Base-by-base conservation (phyloP, 306 rosid genomes). In the Sphenostylis stenocarpa region DNA sequence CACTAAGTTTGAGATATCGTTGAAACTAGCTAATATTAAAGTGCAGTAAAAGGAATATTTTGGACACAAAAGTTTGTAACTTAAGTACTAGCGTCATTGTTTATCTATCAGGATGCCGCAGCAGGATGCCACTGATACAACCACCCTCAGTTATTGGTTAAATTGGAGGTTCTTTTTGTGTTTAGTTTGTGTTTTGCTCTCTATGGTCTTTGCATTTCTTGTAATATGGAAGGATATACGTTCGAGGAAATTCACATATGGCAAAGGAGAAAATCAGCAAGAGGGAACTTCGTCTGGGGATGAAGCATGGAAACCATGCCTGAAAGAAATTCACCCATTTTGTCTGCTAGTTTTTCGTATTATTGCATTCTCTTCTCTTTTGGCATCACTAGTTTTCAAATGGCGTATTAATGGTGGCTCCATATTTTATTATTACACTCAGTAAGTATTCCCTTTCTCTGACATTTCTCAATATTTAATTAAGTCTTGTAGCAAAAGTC, bases 241-340 rank as follows among this genome's bases (percentile, higher is more conserved):
- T 73, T 72, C 57, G 26, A 77, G 81, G 62, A 80, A 36, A 66
- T 74, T 73, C 66, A 80, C 60, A 55, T 62, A 76, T 53, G 76
- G 55, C 29, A 64, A 74, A 75, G 87, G 76, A 79, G 89, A 84
- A 77, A 75, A 68, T 84, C 85, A 44, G 60, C 87, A 55, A 72
- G 85, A 77, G 11, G 43, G 24, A 76, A 64, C 52, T 71, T 63
- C 71, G 19, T 31, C 63, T 23, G 83, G 86, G 36, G 83, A 79
- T 80, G 88, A 91, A 83, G 84, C 85, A 44, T 89, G 97, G 96
- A 91, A 84, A 75, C 96, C 96, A 45, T 91, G 96, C 83, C 79
- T 93, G 73, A 80, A 82, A 55, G 82, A 61, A 28, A 85, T 93
- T 76, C 93, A 91, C 60, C 96, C 98, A 7, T 16, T 80, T 58